These are phyloP conservation scores for Fusarium multiceps DNA, from an alignment of 2,329 filamentous ascomycete genomes.

Conservation along the genomic window DNA sequence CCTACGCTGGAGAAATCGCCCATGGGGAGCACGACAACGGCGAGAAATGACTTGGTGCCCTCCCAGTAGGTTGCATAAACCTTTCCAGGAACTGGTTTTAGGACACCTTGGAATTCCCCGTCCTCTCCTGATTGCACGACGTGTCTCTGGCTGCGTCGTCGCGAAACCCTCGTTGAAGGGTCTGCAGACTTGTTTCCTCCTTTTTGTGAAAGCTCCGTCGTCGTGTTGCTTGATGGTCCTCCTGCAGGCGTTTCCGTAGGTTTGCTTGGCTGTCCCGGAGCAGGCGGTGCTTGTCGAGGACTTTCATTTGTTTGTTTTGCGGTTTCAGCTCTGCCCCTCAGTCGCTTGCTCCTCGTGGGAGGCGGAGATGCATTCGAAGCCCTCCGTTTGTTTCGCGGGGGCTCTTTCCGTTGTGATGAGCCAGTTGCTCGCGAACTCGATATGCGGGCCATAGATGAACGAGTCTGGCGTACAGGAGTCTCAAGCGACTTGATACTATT, in stretches of 20 bases:
- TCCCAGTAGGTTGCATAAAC: constrained; percentile 12
- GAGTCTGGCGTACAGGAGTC: not conserved
- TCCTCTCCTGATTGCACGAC: not conserved
- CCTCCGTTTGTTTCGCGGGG: not conserved
- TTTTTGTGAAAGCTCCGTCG: not conserved
- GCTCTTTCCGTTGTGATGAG: not conserved
- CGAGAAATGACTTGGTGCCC: constrained; percentile 18
- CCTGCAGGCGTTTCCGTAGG: not conserved
- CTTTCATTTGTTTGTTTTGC: not conserved
- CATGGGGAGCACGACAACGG: constrained; percentile 11
- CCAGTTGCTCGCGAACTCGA: not conserved
- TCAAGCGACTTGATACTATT: not conserved
- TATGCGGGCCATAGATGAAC: not conserved
- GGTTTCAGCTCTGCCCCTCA: not conserved
- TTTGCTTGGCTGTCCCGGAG: not conserved
- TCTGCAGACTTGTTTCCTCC: not conserved
- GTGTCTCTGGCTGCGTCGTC: not conserved
- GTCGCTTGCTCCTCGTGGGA: not conserved
- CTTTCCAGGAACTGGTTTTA: not conserved
- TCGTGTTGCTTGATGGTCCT: not conserved
- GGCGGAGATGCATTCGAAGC: not conserved
- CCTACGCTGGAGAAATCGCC: constrained; percentile 5
- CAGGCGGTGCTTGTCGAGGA: not conserved
- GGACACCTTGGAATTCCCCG: constrained; percentile 5
- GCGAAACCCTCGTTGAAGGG: not conserved